Evolutionary conservation across 495 filamentous ascomycete genomes (phyloP).

Genomic region (Podospora comata): DNA sequence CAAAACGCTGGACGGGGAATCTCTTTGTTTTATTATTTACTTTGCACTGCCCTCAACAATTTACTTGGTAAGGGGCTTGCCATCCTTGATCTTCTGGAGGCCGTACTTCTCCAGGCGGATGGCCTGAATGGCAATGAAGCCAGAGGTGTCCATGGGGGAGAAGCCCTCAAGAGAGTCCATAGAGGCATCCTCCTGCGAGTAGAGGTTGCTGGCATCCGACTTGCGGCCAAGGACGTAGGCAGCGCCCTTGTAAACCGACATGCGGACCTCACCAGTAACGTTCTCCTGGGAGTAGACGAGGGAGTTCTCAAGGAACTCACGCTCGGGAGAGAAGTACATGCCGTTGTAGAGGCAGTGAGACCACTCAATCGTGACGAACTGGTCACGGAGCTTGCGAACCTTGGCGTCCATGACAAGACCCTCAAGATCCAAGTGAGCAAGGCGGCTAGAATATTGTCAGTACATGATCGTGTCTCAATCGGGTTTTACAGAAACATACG

Average conservation of each 20-base stretch:
- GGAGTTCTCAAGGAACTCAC: slow-evolving; percentile 61
- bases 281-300: slow-evolving; percentile 63
- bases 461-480: not conserved
- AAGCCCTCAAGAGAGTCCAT: slow-evolving; percentile 91
- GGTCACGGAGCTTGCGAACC: slow-evolving; percentile 81
- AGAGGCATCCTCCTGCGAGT: slow-evolving; percentile 70
- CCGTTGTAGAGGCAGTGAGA: slow-evolving; percentile 69
- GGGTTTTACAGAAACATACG: not conserved
- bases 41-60: not conserved
- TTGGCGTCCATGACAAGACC: slow-evolving; percentile 81
- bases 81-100: slow-evolving; percentile 61
- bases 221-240: slow-evolving; percentile 71
- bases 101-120: slow-evolving; percentile 93
- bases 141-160: slow-evolving; percentile 61
- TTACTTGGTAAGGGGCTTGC: slow-evolving; percentile 44
- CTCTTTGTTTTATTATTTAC: slow-evolving; percentile 10
- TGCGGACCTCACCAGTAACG: slow-evolving; percentile 66
- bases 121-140: slow-evolving; percentile 78
- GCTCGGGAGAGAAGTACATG: slow-evolving; percentile 79
- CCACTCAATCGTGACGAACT: slow-evolving; percentile 74
- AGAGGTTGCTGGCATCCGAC: slow-evolving; percentile 78
- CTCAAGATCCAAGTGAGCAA: slow-evolving; percentile 79
- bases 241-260: slow-evolving; percentile 73
- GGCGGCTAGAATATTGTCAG: slow-evolving; percentile 34
- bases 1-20: not conserved